phyloP scores from a whole-genome alignment of 2,329 filamentous ascomycete species.

The Colletotrichum australisinense region DNA sequence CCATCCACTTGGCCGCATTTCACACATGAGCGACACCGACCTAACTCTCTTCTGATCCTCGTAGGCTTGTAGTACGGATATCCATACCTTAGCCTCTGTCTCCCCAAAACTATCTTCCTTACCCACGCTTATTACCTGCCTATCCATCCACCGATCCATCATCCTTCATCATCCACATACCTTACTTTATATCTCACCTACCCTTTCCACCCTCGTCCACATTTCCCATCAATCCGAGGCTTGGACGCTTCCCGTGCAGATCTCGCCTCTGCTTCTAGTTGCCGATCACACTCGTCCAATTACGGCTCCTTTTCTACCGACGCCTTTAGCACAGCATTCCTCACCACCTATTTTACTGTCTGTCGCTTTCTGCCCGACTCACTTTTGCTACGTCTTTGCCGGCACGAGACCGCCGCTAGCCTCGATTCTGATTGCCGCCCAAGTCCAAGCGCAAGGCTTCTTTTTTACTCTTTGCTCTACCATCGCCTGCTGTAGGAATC shows the following conservation, averaged over 20 bases:
- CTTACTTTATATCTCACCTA: constrained; percentile 19
- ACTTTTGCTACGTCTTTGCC: not conserved
- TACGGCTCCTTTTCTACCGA: constrained; percentile 18
- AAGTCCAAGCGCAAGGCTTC: not conserved
- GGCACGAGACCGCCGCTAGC: constrained; percentile 6
- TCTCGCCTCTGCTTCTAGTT: constrained; percentile 23
- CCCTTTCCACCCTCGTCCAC: constrained; percentile 7
- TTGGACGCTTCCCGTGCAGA: constrained; percentile 27
- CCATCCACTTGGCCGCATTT: constrained; percentile 15
- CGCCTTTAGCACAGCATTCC: not conserved
- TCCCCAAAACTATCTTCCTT: constrained; percentile 27
- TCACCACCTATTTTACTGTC: not conserved
- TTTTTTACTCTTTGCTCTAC: not conserved
- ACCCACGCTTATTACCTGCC: constrained; percentile 37
- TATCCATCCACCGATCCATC: not conserved
- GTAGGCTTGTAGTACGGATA: constrained; percentile 27
- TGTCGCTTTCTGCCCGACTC: constrained; percentile 11
- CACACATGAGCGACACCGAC: not conserved
- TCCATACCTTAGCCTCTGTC: not conserved
- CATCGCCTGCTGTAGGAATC: not conserved
- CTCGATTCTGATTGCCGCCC: constrained; percentile 2
- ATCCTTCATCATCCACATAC: not conserved
- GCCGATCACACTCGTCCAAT: constrained; percentile 29
- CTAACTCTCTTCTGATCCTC: not conserved
- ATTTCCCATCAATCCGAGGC: not conserved